Evolutionary conservation across 768 basidiomycete species (phyloP), one percentile per base, ranked within the genome.

Genomic region (Clathrus columnatus): DNA sequence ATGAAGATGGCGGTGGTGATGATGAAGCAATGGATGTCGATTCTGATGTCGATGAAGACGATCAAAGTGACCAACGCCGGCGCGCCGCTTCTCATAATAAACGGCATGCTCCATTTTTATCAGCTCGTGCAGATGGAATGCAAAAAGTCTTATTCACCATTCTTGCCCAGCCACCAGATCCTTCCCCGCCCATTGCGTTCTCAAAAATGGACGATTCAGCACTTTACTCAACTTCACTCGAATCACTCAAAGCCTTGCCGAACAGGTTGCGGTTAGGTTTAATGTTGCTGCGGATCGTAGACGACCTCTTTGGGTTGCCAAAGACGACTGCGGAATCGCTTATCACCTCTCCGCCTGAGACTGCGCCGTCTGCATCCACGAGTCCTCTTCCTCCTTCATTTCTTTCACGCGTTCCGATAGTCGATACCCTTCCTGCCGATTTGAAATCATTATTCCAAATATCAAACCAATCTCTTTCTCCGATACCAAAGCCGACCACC

Each of bases 121-220:
- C 85, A 55, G 72, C 87, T 24, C 82, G 86, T 26, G 85, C 90
- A 1, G 87, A 91, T 60, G 84, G 85, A 11, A 75, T 91, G 18
- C 89, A 91, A 67, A 90, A 88, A 63, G 87, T 91, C 44, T 78
- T 88, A 49, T 81, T 79, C 0, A 77, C 83, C 46, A 90, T 91
- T 87, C 79, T 91, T 14, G 81, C 82, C 53, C 87, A 90, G 59
- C 84, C 85, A 0, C 88, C 87, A 1, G 77, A n/a, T n/a, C n/a
- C 80, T 0, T 68, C 81, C 10, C 80, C 80, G 41, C 78, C 80
- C 2, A 68, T 52, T 76, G 30, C 74, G 77, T 42, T 79, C 77
- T 29, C 81, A 81, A 21, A 82, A 80, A 74, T 79, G 2, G 77
- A 79, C 36, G 78, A 79, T 7, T 75, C 74, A 2, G 79, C 78